Base-by-base conservation (phyloP, 140 eudicot species). In the Oenanthe javanica region DNA sequence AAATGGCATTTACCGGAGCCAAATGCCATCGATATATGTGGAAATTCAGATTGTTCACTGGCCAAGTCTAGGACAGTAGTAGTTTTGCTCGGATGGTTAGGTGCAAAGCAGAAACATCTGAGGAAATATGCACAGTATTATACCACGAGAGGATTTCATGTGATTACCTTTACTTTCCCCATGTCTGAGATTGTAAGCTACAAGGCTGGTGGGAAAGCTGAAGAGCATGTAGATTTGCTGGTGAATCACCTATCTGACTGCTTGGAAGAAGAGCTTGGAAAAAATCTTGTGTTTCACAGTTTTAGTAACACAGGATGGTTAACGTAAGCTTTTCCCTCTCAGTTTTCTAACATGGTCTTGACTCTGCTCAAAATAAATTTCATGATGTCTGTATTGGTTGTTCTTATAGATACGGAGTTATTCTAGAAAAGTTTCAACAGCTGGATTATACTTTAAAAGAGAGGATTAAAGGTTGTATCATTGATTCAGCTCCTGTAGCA, bases 231-330 rank as follows among this genome's bases (percentile, higher is more conserved):
- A 15, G 95, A 91, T 57, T 80, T 84, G 67, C 97, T 96, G 82
- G 99, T 85, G 25, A 82, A 93, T 69, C 97, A 93, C 88, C 87
- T 96, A 78, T 88, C 90, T 70, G 98, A 89, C 4, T 91, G 96
- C 93, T 76, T 93, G 87, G 98, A 96, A 77, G 98, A 93, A 61
- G 99, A 93, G 87, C 77, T 71, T 59, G 92, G 87, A 72, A 93
- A 91, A 85, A 91, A 91, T 80, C 79, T 96, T 63, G 91, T 96
- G 69, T 96, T 96, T 67, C 99, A 96, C 86, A 96, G 98, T 27
- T 96, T 96, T 83, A 96, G 99, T 85, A 96, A 96, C 87, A 96
- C 99, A 0, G 99, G 99, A 47, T 96, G 99, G 98, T 84, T 96
- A 81, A 85, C 89, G 99, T 93, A 90, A 87, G 96, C 80, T 47